These are phyloP conservation scores for Hypomyces perniciosus DNA, from an alignment of 2,329 filamentous ascomycete species.

Conservation along the genomic window DNA sequence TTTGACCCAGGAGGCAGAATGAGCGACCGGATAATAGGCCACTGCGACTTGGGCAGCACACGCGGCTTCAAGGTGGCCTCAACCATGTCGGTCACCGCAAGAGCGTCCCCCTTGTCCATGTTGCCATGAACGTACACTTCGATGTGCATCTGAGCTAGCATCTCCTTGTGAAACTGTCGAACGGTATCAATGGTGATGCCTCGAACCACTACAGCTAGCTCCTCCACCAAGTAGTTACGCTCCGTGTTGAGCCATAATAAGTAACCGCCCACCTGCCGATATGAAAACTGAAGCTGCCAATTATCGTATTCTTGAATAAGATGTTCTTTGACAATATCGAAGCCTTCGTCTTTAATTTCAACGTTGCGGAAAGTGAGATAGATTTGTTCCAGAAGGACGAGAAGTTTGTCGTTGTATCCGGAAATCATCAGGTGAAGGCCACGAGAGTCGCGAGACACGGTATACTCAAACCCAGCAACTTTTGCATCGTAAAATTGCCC, in stretches of 20 bases:
- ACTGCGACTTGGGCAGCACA: conserved; percentile 67
- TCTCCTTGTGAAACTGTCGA: conserved; percentile 68
- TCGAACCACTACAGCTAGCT: conserved; percentile 71
- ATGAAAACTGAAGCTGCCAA: conserved; percentile 81
- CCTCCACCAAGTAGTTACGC: conserved; percentile 70
- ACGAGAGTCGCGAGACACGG: conserved; percentile 62
- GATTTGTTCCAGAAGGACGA: conserved; percentile 85
- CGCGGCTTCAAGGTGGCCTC: conserved; percentile 72
- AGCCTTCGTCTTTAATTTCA: conserved; percentile 78
- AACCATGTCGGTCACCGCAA: conserved; percentile 77
- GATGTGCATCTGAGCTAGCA: conserved; percentile 78
- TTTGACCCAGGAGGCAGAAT: conserved; percentile 75
- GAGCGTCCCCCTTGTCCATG: conserved; percentile 85
- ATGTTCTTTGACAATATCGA: conserved; percentile 85
- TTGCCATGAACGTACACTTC: conserved; percentile 90
- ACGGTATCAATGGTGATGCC: conserved; percentile 69
- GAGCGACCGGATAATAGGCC: conserved; percentile 71
- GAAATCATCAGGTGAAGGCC: conserved; percentile 74
- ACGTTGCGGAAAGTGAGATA: conserved; percentile 77
- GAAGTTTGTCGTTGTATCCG: conserved; percentile 95
- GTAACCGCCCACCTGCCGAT: conserved; percentile 79
- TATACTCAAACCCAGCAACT: conserved; percentile 81
- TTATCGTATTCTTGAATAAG: conserved; percentile 73
- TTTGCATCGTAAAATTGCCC: conserved; percentile 97
- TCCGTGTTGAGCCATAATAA: conserved; percentile 75